A percentile compares a stretch with the other conserved stretches of the same genome.
Conservation (phyloP, 345 rosid genomes). For the Salix viminalis region DNA sequence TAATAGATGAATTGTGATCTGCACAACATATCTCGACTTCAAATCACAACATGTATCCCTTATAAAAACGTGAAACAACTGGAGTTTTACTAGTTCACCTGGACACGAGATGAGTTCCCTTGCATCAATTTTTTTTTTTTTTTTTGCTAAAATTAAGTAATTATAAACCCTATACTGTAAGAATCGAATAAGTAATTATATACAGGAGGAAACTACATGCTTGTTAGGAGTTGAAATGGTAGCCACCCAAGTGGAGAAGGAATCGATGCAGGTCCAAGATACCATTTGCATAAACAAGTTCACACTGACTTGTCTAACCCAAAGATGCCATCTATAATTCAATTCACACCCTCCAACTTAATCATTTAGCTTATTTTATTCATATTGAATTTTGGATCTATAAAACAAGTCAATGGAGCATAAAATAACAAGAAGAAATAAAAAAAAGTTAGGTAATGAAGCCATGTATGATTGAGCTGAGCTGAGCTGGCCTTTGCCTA, state of each 20-base stretch:
- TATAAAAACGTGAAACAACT: fast-evolving
- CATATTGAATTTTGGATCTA: not conserved
- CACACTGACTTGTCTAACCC: not conserved
- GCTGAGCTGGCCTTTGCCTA: not conserved
- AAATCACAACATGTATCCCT: fast-evolving
- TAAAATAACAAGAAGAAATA: too few species aligned
- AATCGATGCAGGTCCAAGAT: constrained; percentile 3
- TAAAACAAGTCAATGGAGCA: not conserved
- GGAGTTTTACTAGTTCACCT: fast-evolving
- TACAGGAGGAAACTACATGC: not conserved
- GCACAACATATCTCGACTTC: too few species aligned
- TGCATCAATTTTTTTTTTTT: too few species aligned
- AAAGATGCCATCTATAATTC: constrained; percentile 7
- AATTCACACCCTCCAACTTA: not conserved
- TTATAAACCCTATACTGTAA: too few species aligned
- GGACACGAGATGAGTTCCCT: too few species aligned
- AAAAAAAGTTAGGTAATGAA: too few species aligned
- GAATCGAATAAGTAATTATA: too few species aligned
- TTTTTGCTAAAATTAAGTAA: too few species aligned
- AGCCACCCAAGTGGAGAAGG: not conserved
- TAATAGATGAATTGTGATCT: too few species aligned
- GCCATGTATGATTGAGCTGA: not conserved
- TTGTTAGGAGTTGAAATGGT: not conserved
- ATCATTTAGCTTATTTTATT: not conserved
- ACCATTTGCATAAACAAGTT: not conserved